A percentile compares a stretch with the other conserved stretches of the same genome.
phyloP scores from a whole-genome alignment of 2,329 filamentous ascomycete species.

The Mycosphaerella sp. region DNA sequence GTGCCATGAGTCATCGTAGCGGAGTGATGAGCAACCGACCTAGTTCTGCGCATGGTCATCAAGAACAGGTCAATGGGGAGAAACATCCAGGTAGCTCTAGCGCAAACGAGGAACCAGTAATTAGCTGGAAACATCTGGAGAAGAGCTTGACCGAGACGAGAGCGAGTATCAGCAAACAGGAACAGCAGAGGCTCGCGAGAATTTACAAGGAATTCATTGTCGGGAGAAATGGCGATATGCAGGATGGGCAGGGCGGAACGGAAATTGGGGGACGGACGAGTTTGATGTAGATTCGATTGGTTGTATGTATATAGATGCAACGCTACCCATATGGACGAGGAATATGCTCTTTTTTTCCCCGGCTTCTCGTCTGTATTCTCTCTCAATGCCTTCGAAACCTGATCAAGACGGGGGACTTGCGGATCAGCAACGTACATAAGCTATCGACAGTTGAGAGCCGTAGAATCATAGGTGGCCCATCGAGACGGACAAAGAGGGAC shows the following conservation, averaged over 20 bases:
- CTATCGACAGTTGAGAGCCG: neutral
- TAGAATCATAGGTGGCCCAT: too few species aligned
- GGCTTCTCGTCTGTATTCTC: too few species aligned
- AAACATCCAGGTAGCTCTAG: constrained; percentile 8
- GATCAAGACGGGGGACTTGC: too few species aligned
- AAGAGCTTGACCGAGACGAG: constrained; percentile 71
- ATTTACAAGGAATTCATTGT: constrained; percentile 94
- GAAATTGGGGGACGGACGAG: constrained; percentile 90
- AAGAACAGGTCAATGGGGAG: too few species aligned
- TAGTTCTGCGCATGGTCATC: neutral
- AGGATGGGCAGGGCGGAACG: constrained; percentile 80
- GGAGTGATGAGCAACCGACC: neutral
- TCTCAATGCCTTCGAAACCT: too few species aligned
- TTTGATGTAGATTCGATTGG: constrained; percentile 83
- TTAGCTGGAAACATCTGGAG: constrained; percentile 76
- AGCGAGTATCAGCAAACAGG: constrained; percentile 73
- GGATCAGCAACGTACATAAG: neutral
- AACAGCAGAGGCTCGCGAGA: constrained; percentile 64
- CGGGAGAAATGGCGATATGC: constrained; percentile 90
- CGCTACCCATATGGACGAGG: too few species aligned
- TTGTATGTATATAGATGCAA: too few species aligned
- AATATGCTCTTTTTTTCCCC: too few species aligned
- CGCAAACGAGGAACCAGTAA: constrained; percentile 58
- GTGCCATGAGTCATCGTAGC: constrained; percentile 7
- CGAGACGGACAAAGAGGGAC: too few species aligned